Evolutionary conservation across 1,284 basidiomycete genomes (phyloP).

Genomic region (Puccinia novopanici): DNA sequence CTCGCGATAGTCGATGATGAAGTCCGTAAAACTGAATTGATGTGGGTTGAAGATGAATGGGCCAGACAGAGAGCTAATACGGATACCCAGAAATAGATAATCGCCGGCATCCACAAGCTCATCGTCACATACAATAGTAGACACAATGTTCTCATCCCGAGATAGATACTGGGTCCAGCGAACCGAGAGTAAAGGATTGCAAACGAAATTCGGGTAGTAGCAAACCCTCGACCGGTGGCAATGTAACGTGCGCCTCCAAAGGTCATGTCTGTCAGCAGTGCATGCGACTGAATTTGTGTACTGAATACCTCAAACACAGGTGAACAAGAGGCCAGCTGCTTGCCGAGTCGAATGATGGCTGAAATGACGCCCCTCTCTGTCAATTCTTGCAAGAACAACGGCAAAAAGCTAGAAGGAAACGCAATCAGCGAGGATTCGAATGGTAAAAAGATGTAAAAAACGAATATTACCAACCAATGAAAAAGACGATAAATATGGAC

Average conservation of each 20-base stretch:
- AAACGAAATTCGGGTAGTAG: conserved; percentile 88
- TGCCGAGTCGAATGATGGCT: conserved; percentile 81
- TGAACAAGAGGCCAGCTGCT: conserved; percentile 89
- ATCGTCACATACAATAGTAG: conserved; percentile 88
- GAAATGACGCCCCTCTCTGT: conserved; percentile 87
- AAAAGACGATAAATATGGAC: conserved; percentile 93
- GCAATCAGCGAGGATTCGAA: not conserved
- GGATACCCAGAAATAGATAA: conserved; percentile 87
- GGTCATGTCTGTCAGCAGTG: conserved; percentile 88
- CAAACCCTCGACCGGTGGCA: conserved; percentile 97
- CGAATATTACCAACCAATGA: conserved; percentile 65
- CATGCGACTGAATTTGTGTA: conserved; percentile 93
- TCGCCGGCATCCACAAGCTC: conserved; percentile 80
- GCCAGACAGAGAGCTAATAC: conserved; percentile 77
- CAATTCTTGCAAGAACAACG: conserved; percentile 86
- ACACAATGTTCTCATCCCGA: conserved; percentile 85
- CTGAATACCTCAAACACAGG: conserved; percentile 93
- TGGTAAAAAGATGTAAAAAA: not conserved
- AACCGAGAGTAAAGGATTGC: conserved; percentile 91
- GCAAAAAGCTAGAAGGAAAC: conserved; percentile 53
- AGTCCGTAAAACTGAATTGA: conserved; percentile 91
- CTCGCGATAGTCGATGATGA: conserved; percentile 93
- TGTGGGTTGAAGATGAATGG: conserved; percentile 97
- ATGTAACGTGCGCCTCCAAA: conserved; percentile 96
- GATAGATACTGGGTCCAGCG: conserved; percentile 91